Evolutionary conservation across 305 asterid species (phyloP).

Genomic region (Fraxinus paxiana): DNA sequence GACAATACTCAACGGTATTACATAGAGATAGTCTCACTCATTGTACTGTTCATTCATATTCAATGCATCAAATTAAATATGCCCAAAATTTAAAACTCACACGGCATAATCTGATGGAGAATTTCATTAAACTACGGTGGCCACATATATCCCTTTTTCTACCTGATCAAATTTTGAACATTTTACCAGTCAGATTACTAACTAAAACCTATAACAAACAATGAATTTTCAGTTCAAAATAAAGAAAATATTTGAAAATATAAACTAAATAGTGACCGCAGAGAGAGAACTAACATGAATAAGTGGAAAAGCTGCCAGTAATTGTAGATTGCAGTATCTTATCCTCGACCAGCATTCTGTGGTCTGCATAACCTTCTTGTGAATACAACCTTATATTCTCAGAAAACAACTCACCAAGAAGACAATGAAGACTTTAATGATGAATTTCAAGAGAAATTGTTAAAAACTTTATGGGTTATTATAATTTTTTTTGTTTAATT

Average conservation of each 20-base stretch:
- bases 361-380: conserved; percentile 31
- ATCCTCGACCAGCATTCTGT: conserved; percentile 11
- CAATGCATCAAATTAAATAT: neutral
- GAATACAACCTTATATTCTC: neutral
- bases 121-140: conserved; percentile 19
- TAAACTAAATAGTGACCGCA: neutral
- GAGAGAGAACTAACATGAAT: conserved; percentile 1
- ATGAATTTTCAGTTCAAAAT: conserved; percentile 12
- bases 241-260: neutral
- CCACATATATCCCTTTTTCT: conserved; percentile 33
- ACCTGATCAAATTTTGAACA: conserved; percentile 35
- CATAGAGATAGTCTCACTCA: neutral
- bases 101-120: conserved; percentile 31
- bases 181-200: neutral
- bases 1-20: neutral
- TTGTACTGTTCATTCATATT: neutral
- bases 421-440: neutral
- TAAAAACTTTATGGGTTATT: neutral
- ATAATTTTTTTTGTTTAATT: neutral
- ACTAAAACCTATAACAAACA: neutral
- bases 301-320: conserved; percentile 8
- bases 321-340: conserved; percentile 18
- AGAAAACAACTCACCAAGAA: neutral
- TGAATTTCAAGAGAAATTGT: neutral
- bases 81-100: conserved; percentile 37